Evolutionary conservation across 768 basidiomycete species (phyloP).

Genomic region (Trametopsis cervina): DNA sequence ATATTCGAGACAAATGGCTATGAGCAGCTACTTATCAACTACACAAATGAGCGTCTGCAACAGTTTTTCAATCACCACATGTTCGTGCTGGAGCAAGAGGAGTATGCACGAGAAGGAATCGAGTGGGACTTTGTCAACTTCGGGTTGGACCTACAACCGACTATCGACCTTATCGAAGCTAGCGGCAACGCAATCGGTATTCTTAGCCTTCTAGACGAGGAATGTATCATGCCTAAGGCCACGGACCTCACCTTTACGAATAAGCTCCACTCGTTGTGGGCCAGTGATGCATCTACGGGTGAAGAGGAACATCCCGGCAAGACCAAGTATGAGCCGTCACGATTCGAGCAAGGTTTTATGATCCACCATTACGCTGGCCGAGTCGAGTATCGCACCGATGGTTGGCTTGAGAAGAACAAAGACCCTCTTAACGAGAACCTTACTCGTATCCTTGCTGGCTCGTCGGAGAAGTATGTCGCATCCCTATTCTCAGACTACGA

Average conservation of each 20-base stretch:
- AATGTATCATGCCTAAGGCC: conserved; percentile 99
- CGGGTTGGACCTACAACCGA: conserved; percentile 94
- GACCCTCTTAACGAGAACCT: conserved; percentile 97
- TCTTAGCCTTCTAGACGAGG: conserved; percentile 90
- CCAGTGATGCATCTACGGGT: conserved; percentile 32
- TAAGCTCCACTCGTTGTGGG: conserved; percentile 83
- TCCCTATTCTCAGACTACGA: conserved; percentile 83
- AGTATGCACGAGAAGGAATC: conserved; percentile 93
- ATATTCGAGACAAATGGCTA: conserved; percentile 93
- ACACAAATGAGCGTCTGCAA: conserved; percentile 97
- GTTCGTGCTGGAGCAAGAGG: conserved; percentile 99
- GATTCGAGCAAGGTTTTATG: conserved; percentile 92
- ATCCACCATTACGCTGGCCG: conserved; percentile 95
- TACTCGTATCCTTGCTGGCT: conserved; percentile 78
- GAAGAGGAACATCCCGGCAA: conserved; percentile 65
- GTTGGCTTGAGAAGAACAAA: conserved; percentile 99
- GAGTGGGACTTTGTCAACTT: conserved; percentile 99
- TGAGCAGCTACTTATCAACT: conserved; percentile 97
- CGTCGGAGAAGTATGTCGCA: conserved; percentile 77
- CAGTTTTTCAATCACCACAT: conserved; percentile 99
- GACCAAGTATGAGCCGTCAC: conserved; percentile 75
- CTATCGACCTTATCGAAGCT: conserved; percentile 94
- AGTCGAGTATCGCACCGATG: conserved; percentile 92
- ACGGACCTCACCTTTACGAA: conserved; percentile 92
- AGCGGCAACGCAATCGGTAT: conserved; percentile 73